Percentiles rank a stretch among this genome's conserved stretches.
phyloP scores from a whole-genome alignment of 148 eudicot species.

The Pharnaceum exiguum region DNA sequence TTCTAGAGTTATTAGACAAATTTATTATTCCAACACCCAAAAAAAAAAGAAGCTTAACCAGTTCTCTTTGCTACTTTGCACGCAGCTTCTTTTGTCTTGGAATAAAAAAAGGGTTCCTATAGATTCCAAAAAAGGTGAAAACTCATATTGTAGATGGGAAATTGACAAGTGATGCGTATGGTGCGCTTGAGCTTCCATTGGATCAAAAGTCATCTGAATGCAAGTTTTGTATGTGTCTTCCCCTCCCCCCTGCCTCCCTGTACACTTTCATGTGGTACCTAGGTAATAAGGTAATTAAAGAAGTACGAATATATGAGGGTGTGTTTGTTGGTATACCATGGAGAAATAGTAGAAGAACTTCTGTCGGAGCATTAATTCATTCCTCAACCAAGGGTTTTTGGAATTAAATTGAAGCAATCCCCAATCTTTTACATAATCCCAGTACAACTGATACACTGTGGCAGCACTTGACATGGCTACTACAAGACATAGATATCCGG shows the following conservation, averaged over 20 bases:
- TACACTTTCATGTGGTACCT: background rate
- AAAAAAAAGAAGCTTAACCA: no score
- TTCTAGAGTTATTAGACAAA: no score
- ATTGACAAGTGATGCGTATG: background rate
- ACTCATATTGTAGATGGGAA: no score
- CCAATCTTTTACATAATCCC: conserved; percentile 99
- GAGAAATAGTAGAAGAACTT: conserved; percentile 83
- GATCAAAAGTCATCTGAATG: no score
- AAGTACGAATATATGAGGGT: background rate
- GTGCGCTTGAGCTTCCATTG: no score
- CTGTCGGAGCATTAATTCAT: conserved; percentile 72
- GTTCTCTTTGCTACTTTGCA: background rate
- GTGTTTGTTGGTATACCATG: conserved; percentile 50
- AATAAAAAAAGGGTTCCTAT: no score
- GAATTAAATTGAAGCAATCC: conserved; percentile 82
- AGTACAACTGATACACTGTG: conserved; percentile 88
- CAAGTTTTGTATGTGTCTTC: no score
- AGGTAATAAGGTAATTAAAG: no score
- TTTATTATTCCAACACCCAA: no score
- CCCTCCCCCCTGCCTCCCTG: background rate
- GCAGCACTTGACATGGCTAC: conserved; percentile 84
- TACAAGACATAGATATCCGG: conserved; percentile 64
- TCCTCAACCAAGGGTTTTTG: conserved; percentile 95
- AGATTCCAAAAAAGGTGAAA: no score
- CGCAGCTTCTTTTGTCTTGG: background rate